phyloP scores from a whole-genome alignment of 805 yeast genomes.

The Sugiyamaella lignohabitans region DNA sequence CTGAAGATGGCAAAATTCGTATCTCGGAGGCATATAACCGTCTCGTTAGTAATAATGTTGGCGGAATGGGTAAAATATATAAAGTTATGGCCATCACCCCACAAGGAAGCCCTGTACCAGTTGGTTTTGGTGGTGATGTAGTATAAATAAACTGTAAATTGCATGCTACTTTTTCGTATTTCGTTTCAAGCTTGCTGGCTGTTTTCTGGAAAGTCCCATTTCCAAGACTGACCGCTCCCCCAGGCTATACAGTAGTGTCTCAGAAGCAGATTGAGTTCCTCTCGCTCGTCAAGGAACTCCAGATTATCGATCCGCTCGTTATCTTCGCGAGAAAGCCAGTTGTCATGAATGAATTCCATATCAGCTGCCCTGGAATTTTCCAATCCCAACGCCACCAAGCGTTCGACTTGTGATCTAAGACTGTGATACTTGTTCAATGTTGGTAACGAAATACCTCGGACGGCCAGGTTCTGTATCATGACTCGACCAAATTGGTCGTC shows the following conservation, averaged over 20 bases:
- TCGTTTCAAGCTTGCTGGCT: too few species aligned
- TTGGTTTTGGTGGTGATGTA: conserved; percentile 46
- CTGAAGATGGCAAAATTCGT: conserved; percentile 43
- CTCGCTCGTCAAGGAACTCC: conserved; percentile 70
- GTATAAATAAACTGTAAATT: not conserved
- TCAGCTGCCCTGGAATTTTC: conserved; percentile 35
- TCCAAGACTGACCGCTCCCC: conserved; percentile 20
- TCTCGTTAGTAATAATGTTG: conserved; percentile 52
- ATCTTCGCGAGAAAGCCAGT: conserved; percentile 43
- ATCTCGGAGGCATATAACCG: conserved; percentile 54
- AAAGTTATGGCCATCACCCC: conserved; percentile 64
- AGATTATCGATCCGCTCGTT: conserved; percentile 41
- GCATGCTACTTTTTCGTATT: not conserved
- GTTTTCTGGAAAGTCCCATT: not conserved
- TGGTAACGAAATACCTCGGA: conserved; percentile 57
- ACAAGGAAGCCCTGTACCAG: conserved; percentile 36
- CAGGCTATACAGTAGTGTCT: conserved; percentile 51
- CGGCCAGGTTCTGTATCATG: conserved; percentile 55
- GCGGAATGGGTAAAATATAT: conserved; percentile 70
- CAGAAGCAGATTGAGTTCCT: conserved; percentile 57
- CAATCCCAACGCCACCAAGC: conserved; percentile 33
- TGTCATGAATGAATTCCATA: conserved; percentile 35
- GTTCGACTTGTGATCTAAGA: conserved; percentile 33
- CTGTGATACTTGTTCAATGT: conserved; percentile 50
- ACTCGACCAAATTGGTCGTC: conserved; percentile 59